Conservation (phyloP, 371 early-diverging fungal species). For the Mortierella sp. region DNA sequence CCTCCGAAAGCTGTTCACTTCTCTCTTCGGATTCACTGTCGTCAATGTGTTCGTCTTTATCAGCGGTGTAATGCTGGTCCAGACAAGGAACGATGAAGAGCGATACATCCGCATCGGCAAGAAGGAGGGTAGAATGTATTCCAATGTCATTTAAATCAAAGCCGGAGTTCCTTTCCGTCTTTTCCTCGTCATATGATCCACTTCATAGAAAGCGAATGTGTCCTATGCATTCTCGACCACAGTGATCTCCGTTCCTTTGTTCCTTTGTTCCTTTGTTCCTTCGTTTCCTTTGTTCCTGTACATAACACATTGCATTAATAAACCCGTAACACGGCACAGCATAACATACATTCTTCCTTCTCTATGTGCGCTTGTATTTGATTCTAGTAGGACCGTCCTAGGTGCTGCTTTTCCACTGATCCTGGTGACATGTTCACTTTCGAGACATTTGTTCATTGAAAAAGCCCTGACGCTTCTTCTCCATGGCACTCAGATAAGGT, state of each 20-base stretch:
- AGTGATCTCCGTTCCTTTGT: no score
- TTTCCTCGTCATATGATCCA: neutral
- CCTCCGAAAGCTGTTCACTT: conserved; percentile 51
- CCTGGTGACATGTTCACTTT: conserved; percentile 32
- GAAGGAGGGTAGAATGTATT: conserved; percentile 49
- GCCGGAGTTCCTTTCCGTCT: neutral
- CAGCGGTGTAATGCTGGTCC: conserved; percentile 47
- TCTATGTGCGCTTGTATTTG: no score
- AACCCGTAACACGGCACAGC: no score
- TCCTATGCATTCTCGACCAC: no score
- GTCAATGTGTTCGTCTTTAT: conserved; percentile 49
- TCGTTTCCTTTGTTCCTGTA: no score
- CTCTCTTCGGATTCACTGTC: conserved; percentile 55
- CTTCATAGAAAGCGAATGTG: no score
- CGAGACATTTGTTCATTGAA: conserved; percentile 66
- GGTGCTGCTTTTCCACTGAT: neutral
- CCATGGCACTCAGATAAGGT: conserved; percentile 89
- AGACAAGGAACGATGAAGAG: conserved; percentile 56
- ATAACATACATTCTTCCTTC: no score
- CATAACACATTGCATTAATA: no score
- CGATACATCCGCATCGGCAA: conserved; percentile 55
- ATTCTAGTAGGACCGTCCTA: no score
- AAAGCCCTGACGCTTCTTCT: conserved; percentile 80
- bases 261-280: no score
- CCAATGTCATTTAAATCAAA: conserved; percentile 29